Evolutionary conservation across 805 yeast species (phyloP).

Genomic region (Candida cerambycidarum): DNA sequence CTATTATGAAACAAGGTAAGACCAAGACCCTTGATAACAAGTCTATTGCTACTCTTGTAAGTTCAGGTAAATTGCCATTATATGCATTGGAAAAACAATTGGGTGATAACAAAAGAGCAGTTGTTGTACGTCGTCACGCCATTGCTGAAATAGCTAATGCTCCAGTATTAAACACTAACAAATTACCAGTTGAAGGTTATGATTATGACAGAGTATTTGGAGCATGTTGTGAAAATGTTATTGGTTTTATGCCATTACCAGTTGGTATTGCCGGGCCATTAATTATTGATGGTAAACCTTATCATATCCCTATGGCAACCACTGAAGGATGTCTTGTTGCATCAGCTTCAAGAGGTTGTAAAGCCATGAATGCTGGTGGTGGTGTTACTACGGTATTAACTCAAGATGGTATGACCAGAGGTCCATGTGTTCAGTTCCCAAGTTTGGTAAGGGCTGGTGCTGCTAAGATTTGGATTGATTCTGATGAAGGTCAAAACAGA

Average conservation of each 20-base stretch:
- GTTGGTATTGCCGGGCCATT: slow-evolving; percentile 98
- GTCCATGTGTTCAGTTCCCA: slow-evolving; percentile 94
- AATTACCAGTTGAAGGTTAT: slow-evolving; percentile 77
- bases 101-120: slow-evolving; percentile 89
- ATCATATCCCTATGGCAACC: slow-evolving; percentile 97
- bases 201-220: slow-evolving; percentile 97
- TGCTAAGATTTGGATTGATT: slow-evolving; percentile 92
- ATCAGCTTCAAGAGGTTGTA: slow-evolving; percentile 98
- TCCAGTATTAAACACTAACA: slow-evolving; percentile 68
- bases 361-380: slow-evolving; percentile 95
- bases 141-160: slow-evolving; percentile 81
- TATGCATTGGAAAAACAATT: slow-evolving; percentile 94
- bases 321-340: slow-evolving; percentile 99
- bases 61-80: slow-evolving; percentile 78
- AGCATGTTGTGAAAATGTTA: slow-evolving; percentile 98
- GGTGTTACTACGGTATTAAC: slow-evolving; percentile 92
- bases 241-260: slow-evolving; percentile 95
- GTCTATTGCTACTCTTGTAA: slow-evolving; percentile 72
- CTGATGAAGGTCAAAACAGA: slow-evolving; percentile 83
- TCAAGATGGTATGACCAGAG: slow-evolving; percentile 98
- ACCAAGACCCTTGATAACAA: slow-evolving; percentile 64
- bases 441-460: slow-evolving; percentile 85
- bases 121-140: slow-evolving; percentile 87
- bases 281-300: slow-evolving; percentile 82
- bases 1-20: slow-evolving; percentile 67